Percentiles rank a stretch among this genome's conserved stretches.
phyloP scores from a whole-genome alignment of 2,329 filamentous ascomycete genomes.

The Microcyclospora tardicrescens region DNA sequence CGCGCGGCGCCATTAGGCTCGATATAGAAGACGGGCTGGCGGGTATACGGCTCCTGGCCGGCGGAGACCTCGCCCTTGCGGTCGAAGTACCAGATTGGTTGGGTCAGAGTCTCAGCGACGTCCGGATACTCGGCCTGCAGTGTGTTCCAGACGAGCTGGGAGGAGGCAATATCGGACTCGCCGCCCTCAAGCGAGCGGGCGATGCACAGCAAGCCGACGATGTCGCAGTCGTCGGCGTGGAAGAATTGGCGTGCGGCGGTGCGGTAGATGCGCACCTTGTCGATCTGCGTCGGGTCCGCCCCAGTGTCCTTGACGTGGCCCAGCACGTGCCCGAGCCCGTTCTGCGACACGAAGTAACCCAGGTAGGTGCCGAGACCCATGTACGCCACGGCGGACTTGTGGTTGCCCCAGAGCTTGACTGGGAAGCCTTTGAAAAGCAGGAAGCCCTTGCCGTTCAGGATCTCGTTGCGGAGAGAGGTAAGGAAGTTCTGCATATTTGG shows the following conservation, averaged over 20 bases:
- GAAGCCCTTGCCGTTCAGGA: constrained; percentile 79
- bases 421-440: constrained; percentile 81
- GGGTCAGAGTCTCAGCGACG: constrained; percentile 59
- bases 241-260: constrained; percentile 82
- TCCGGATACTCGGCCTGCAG: constrained; percentile 64
- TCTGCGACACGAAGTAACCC: constrained; percentile 80
- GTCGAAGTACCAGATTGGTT: constrained; percentile 84
- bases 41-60: constrained; percentile 47
- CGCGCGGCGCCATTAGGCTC: constrained; percentile 54
- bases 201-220: constrained; percentile 73
- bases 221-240: constrained; percentile 70
- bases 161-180: constrained; percentile 68
- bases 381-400: constrained; percentile 77
- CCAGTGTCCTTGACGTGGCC: constrained; percentile 84
- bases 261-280: constrained; percentile 80
- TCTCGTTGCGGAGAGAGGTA: constrained; percentile 45
- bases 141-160: constrained; percentile 70
- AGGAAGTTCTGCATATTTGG: constrained; percentile 44
- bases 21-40: constrained; percentile 52
- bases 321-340: constrained; percentile 70
- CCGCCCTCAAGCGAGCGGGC: constrained; percentile 67
- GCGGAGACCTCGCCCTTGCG: constrained; percentile 70
- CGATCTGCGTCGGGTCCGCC: constrained; percentile 67
- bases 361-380: constrained; percentile 73
- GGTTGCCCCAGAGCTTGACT: constrained; percentile 58